Evolutionary conservation across 768 basidiomycete genomes (phyloP), one percentile per base, ranked within the genome.

Genomic region (Phanerochaete sordida): DNA sequence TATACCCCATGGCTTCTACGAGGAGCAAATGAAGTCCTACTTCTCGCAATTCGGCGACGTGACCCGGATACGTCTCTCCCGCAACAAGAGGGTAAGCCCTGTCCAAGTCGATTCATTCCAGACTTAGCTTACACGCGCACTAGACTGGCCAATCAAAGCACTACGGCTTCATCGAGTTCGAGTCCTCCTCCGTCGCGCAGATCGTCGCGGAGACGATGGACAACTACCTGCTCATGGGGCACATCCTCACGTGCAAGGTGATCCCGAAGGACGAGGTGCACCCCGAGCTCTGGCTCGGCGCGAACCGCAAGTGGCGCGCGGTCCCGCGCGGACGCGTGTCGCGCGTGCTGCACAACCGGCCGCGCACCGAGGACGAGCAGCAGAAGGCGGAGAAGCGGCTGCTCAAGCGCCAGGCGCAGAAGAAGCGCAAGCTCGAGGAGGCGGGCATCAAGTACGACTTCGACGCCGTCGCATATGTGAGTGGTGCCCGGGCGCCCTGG

Each of bases 141-240:
- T 27, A 98, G 95, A 96, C 94, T 15, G 97, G 97, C 56, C 83
- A 83, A 63, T 96, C 96, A 48, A 99, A 98, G 75, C 96, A 98
- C 73, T 98, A 96, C 74, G 96, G 86, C 2, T 98, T 96, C 79
- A 80, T 99, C 68, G 96, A 98, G 74, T 97, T 99, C 72, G 85
- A 87, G 57, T 95, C 93, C 45, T 82, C 85, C 21, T 81, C 88
- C 0, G 95, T 98, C 30, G 95, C 97, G 0, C 77, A 95, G 69
- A 98, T 99, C 63, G 97, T 97, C 8, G 89, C 91, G 1, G 97
- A 98, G 69, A 98, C 96, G 47, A 98, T 98, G 97, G 87, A 99
- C 80, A 98, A 97, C 77, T 99, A 98, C 74, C 83, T 99, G 39
- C 80, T 99, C 64, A 84, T 90, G 81, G 95, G 96, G 7, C 96